These are phyloP conservation scores for Auriculariales sp. DNA, from an alignment of 768 basidiomycete species.

Conservation along the genomic window DNA sequence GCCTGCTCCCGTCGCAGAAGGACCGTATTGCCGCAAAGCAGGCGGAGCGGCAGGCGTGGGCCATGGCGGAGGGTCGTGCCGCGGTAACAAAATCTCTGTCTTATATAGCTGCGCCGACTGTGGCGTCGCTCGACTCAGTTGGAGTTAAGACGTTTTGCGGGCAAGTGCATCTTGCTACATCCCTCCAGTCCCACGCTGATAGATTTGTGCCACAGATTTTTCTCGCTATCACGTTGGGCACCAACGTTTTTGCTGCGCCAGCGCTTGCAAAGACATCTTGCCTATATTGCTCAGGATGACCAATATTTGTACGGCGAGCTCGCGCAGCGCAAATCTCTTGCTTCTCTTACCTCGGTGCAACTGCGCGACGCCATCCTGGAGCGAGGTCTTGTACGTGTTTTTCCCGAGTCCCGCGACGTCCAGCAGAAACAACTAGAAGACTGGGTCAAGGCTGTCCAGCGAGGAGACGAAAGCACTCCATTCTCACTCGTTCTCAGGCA, in stretches of 20 bases:
- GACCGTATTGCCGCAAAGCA: slow-evolving; percentile 44
- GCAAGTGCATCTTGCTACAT: slow-evolving; percentile 26
- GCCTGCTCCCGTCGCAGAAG: slow-evolving; percentile 68
- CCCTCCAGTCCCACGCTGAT: slow-evolving; percentile 17
- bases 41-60: slow-evolving; percentile 18
- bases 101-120: slow-evolving; percentile 5
- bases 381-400: slow-evolving; percentile 37
- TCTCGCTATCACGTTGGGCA: slow-evolving; percentile 26
- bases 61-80: slow-evolving; percentile 18
- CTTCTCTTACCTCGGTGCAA: not conserved
- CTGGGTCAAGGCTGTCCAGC: no score
- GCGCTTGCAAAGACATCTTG: slow-evolving; percentile 24
- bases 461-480: no score
- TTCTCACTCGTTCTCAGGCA: no score
- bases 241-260: slow-evolving; percentile 17
- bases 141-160: slow-evolving; percentile 37
- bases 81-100: slow-evolving; percentile 8
- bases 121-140: slow-evolving; percentile 18
- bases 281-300: slow-evolving; percentile 43
- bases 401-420: no score
- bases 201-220: slow-evolving; percentile 8
- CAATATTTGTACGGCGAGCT: not conserved
- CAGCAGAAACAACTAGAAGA: no score
- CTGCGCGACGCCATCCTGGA: not conserved
- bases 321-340: slow-evolving; percentile 7